Evolutionary conservation across 2,329 filamentous ascomycete species (phyloP).

Genomic region (Paraconiothyrium brasiliense): DNA sequence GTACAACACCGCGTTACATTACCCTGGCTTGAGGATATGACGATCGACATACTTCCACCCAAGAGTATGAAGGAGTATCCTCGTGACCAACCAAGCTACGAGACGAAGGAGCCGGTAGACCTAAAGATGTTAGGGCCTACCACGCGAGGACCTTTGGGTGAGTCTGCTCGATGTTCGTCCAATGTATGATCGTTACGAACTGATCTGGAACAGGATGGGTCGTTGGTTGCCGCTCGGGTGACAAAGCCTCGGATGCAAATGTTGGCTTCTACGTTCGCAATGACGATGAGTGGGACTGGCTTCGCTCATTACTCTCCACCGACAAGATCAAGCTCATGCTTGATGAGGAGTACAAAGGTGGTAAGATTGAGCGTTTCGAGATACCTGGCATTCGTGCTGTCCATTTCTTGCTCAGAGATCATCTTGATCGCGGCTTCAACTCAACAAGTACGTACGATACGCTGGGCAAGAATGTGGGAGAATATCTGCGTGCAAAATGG

Average conservation of each 20-base stretch:
- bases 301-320: conserved; percentile 33
- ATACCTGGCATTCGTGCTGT: conserved; percentile 45
- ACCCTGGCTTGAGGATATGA: conserved; percentile 29
- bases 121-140: conserved; percentile 46
- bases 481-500: conserved; percentile 54
- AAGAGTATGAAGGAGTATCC: conserved; percentile 24
- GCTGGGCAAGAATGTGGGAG: conserved; percentile 56
- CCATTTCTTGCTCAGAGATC: conserved; percentile 55
- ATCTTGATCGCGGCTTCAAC: conserved; percentile 55
- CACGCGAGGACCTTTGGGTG: conserved; percentile 45
- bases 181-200: not conserved
- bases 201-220: conserved; percentile 22
- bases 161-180: not conserved
- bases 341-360: conserved; percentile 30
- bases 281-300: conserved; percentile 40
- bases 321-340: conserved; percentile 33
- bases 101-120: conserved; percentile 31
- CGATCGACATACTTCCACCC: conserved; percentile 19
- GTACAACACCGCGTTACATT: conserved; percentile 34
- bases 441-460: conserved; percentile 54
- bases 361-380: conserved; percentile 44
- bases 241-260: conserved; percentile 38
- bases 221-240: conserved; percentile 35
- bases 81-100: conserved; percentile 33
- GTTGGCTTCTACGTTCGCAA: conserved; percentile 39